phyloP scores from a whole-genome alignment of 2,329 filamentous ascomycete genomes.

The Chaetomiaceae sp. region DNA sequence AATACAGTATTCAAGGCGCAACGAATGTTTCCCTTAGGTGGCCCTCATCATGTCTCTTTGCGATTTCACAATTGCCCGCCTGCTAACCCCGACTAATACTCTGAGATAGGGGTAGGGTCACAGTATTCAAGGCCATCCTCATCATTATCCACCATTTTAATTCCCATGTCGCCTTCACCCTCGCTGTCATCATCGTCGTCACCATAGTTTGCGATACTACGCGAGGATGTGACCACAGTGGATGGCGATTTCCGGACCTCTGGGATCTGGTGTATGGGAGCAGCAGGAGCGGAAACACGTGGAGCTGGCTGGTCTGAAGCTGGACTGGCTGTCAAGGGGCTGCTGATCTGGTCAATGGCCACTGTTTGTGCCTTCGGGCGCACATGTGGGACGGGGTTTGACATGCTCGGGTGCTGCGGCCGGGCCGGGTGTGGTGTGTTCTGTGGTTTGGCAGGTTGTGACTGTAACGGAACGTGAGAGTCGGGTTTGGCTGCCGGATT shows the following conservation, averaged over 20 bases:
- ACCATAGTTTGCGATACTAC: neutral
- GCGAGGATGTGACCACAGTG: constrained; percentile 5
- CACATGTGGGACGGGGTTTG: neutral
- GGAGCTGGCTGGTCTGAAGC: neutral
- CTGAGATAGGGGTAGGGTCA: constrained; percentile 19
- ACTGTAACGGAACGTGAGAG: neutral
- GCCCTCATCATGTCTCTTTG: too few relatives aligned
- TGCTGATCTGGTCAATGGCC: neutral
- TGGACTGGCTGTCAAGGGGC: neutral
- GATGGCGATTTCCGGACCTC: neutral
- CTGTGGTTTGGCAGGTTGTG: neutral
- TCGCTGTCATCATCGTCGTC: constrained; percentile 14
- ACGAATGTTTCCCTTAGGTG: too few relatives aligned
- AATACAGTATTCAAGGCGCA: too few relatives aligned
- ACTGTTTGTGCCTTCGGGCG: neutral
- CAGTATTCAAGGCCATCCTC: constrained; percentile 16
- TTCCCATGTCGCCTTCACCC: constrained; percentile 11
- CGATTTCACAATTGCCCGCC: too few relatives aligned
- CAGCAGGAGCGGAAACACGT: neutral
- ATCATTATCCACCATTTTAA: constrained; percentile 24
- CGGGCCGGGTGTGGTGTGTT: neutral
- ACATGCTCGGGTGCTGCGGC: neutral
- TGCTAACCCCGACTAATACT: neutral
- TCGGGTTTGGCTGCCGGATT: neutral
- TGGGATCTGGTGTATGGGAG: neutral